These are phyloP conservation scores for Chenopodium album DNA, from an alignment of 148 eudicot species.

Conservation along the genomic window DNA sequence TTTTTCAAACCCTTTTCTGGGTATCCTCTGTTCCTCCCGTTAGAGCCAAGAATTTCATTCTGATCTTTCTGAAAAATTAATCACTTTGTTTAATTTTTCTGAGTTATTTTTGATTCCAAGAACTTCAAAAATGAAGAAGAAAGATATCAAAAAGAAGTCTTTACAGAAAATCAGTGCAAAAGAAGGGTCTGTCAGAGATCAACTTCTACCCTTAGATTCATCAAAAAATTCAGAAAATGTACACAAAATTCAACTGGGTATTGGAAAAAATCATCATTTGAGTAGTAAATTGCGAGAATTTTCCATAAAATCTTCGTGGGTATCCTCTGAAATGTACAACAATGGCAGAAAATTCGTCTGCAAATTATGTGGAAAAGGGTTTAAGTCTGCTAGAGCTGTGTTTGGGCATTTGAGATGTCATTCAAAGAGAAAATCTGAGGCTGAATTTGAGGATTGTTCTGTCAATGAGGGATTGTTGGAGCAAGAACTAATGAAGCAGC, in stretches of 20 bases:
- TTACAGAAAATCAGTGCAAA: slow-evolving; percentile 29
- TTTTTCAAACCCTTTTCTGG: slow-evolving; percentile 1
- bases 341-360: slow-evolving; percentile 21
- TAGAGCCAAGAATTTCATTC: neutral
- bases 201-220: slow-evolving; percentile 26
- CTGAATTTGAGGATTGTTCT: neutral
- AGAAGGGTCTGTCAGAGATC: slow-evolving; percentile 46
- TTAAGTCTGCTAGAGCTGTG: slow-evolving; percentile 45
- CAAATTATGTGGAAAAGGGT: slow-evolving; percentile 56
- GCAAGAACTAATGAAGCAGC: neutral
- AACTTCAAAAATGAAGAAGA: slow-evolving; percentile 18
- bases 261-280: slow-evolving; percentile 20
- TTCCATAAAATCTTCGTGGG: slow-evolving; percentile 41
- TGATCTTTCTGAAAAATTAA: too few relatives aligned
- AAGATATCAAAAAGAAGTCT: slow-evolving; percentile 33
- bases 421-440: slow-evolving; percentile 2
- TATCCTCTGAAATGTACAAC: slow-evolving; percentile 10
- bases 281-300: slow-evolving; percentile 32
- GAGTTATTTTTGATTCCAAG: neutral
- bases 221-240: slow-evolving; percentile 17
- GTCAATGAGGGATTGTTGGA: neutral
- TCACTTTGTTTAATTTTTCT: slow-evolving; percentile 8
- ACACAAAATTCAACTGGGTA: slow-evolving; percentile 22
- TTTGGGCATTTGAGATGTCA: slow-evolving; percentile 58
- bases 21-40: slow-evolving; percentile 18